These are phyloP conservation scores for Poa annua DNA, from an alignment of 176 grass and related monocot genomes.

Conservation along the genomic window DNA sequence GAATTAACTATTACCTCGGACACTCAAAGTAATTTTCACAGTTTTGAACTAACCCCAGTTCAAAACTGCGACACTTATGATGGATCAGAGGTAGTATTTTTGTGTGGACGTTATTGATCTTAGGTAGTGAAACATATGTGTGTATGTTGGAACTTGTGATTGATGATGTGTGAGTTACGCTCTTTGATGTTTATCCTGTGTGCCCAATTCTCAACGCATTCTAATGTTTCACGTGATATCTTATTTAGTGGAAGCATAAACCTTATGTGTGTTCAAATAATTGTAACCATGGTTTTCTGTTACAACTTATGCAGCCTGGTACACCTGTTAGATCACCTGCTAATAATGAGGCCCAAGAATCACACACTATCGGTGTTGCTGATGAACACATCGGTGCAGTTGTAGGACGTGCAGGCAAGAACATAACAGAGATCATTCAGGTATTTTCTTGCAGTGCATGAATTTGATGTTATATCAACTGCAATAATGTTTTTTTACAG, in stretches of 20 bases:
- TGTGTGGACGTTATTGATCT: too few relatives aligned
- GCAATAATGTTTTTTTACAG: not conserved
- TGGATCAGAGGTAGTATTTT: too few relatives aligned
- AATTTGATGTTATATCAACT: not conserved
- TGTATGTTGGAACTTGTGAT: too few relatives aligned
- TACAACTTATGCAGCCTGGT: conserved; percentile 53
- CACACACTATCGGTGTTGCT: conserved; percentile 77
- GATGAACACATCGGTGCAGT: conserved; percentile 98
- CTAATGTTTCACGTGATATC: too few relatives aligned
- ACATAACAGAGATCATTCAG: conserved; percentile 98
- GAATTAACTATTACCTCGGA: too few relatives aligned
- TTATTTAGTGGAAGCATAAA: not conserved
- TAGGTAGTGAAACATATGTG: too few relatives aligned
- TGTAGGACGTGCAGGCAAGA: conserved; percentile 90
- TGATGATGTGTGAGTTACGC: too few relatives aligned
- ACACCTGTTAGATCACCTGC: conserved; percentile 58
- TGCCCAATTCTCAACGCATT: too few relatives aligned
- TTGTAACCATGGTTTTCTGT: conserved; percentile 23
- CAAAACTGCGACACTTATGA: too few relatives aligned
- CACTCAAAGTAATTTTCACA: too few relatives aligned
- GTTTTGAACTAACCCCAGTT: too few relatives aligned
- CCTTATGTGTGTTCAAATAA: not conserved
- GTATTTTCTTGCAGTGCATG: conserved; percentile 38
- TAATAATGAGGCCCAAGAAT: conserved; percentile 66
- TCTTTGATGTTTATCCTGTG: too few relatives aligned